phyloP scores from a whole-genome alignment of 352 stramenopile genomes.

The Phytophthora tubulina region DNA sequence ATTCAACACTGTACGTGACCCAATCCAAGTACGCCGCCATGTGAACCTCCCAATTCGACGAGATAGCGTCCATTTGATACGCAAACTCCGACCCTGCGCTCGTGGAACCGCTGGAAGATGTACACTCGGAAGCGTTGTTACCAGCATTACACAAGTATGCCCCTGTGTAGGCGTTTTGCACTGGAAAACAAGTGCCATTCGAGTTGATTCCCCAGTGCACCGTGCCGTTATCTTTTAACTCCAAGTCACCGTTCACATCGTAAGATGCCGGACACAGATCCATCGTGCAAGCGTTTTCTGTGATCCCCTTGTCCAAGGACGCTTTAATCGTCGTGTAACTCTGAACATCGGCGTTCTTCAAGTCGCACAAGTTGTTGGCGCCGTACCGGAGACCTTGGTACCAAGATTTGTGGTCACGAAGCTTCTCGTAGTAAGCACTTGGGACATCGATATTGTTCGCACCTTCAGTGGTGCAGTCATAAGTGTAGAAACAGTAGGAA shows the following conservation, averaged over 20 bases:
- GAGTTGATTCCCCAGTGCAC: slow-evolving; percentile 65
- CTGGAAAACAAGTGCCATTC: slow-evolving; percentile 69
- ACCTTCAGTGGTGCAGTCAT: slow-evolving; percentile 49
- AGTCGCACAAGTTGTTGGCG: slow-evolving; percentile 65
- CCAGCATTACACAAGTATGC: slow-evolving; percentile 61
- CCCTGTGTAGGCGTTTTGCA: slow-evolving; percentile 5
- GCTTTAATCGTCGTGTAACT: slow-evolving; percentile 49
- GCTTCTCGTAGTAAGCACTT: slow-evolving; percentile 44
- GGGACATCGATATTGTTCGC: slow-evolving; percentile 59
- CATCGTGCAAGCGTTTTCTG: slow-evolving; percentile 55
- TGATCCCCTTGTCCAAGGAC: slow-evolving; percentile 52
- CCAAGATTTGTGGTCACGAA: slow-evolving; percentile 68
- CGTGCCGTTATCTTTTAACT: slow-evolving; percentile 47
- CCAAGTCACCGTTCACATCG: slow-evolving; percentile 64
- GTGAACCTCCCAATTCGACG: slow-evolving; percentile 76
- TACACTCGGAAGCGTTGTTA: slow-evolving; percentile 42
- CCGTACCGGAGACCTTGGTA: slow-evolving; percentile 72
- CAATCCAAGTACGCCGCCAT: slow-evolving; percentile 79
- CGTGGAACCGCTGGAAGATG: slow-evolving; percentile 55
- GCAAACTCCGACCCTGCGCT: slow-evolving; percentile 46
- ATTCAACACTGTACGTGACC: slow-evolving; percentile 66
- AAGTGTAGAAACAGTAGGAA: slow-evolving; percentile 53
- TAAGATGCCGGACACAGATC: slow-evolving; percentile 56
- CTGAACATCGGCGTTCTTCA: slow-evolving; percentile 38
- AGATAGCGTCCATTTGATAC: slow-evolving; percentile 84